These are phyloP conservation scores for Candida wancherniae DNA, from an alignment of 805 yeast genomes.

Conservation along the genomic window DNA sequence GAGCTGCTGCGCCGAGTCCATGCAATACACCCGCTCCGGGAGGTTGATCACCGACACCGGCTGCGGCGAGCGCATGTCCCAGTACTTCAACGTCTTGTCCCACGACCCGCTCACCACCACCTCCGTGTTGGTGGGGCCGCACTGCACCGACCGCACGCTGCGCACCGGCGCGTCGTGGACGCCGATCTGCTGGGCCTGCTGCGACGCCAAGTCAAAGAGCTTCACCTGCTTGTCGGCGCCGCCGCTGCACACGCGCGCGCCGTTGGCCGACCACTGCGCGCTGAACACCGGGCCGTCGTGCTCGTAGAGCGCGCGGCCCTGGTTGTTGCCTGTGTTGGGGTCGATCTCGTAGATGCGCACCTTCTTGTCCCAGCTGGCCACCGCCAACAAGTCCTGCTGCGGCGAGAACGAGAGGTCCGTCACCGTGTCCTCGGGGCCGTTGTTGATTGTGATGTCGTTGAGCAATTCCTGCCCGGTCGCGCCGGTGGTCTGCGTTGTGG, in stretches of 20 bases:
- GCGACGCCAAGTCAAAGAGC: constrained; percentile 74
- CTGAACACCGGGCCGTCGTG: constrained; percentile 85
- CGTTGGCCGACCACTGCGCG: constrained; percentile 81
- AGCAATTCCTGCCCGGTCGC: constrained; percentile 56
- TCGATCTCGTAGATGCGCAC: constrained; percentile 87
- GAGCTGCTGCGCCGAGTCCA: constrained; percentile 78
- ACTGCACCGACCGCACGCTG: constrained; percentile 68
- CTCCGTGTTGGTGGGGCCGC: constrained; percentile 78
- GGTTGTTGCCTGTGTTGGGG: constrained; percentile 66
- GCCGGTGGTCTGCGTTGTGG: constrained; percentile 32
- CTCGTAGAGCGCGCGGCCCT: constrained; percentile 84
- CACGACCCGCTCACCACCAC: constrained; percentile 91
- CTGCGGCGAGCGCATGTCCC: constrained; percentile 86
- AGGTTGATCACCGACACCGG: constrained; percentile 77
- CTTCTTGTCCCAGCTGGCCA: constrained; percentile 91
- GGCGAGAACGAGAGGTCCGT: constrained; percentile 84
- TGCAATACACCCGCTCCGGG: constrained; percentile 87
- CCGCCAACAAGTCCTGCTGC: constrained; percentile 73
- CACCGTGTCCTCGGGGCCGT: constrained; percentile 90
- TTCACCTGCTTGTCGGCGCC: constrained; percentile 89
- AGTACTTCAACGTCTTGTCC: constrained; percentile 91
- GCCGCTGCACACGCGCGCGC: constrained; percentile 80
- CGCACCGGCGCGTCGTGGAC: constrained; percentile 78
- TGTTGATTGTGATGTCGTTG: constrained; percentile 64
- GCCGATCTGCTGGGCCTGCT: constrained; percentile 82